These are phyloP conservation scores for Phytophthora sp. DNA, from an alignment of 352 stramenopile genomes.

Conservation along the genomic window DNA sequence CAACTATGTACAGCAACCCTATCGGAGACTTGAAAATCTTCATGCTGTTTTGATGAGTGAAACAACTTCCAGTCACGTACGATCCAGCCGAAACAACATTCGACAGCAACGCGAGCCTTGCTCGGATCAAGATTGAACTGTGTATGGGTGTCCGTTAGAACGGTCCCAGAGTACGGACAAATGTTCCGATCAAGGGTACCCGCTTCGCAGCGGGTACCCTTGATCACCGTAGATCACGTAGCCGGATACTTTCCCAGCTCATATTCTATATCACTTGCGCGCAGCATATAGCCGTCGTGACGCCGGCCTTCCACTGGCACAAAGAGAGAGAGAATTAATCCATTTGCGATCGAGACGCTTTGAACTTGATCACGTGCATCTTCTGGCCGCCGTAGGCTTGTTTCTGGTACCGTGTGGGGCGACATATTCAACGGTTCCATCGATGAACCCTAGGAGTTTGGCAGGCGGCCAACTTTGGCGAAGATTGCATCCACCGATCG, in stretches of 20 bases:
- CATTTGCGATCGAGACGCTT: conserved; percentile 11
- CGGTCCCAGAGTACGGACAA: too few relatives aligned
- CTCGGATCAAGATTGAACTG: too few relatives aligned
- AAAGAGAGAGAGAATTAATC: background rate
- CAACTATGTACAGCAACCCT: too few relatives aligned
- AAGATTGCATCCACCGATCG: conserved; percentile 8
- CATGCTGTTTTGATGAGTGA: too few relatives aligned
- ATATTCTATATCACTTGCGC: background rate
- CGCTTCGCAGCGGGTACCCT: too few relatives aligned
- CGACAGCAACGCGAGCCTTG: too few relatives aligned
- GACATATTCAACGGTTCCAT: conserved; percentile 12
- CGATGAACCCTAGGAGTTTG: conserved; percentile 5
- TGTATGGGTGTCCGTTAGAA: too few relatives aligned
- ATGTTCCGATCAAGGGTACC: too few relatives aligned
- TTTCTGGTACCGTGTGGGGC: background rate
- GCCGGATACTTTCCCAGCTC: background rate
- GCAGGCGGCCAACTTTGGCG: conserved; percentile 1
- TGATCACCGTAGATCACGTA: too few relatives aligned
- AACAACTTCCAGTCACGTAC: too few relatives aligned
- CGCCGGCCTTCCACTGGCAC: conserved; percentile 1
- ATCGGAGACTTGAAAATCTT: too few relatives aligned
- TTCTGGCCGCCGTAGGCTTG: conserved; percentile 16
- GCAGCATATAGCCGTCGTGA: conserved; percentile 11
- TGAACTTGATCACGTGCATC: conserved; percentile 14
- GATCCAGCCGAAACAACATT: too few relatives aligned